A percentile compares a stretch with the other conserved stretches of the same genome.
These are phyloP conservation scores for Alternaria angustiovoidea DNA, from an alignment of 2,329 filamentous ascomycete genomes.

Conservation along the genomic window DNA sequence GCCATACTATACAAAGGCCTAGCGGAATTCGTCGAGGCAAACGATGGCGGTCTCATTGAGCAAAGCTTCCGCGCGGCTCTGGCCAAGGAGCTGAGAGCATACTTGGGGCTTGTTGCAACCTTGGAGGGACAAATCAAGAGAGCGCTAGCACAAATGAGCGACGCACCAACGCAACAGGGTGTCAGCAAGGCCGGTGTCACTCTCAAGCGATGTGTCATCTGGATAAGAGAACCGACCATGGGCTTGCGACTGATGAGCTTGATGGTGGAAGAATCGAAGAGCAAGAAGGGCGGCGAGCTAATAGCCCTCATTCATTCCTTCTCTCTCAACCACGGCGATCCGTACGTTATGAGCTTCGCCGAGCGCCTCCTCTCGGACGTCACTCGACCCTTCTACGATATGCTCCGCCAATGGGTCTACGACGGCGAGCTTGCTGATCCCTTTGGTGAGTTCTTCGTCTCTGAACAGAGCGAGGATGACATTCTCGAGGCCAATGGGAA, in stretches of 20 bases:
- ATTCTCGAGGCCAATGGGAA: constrained; percentile 52
- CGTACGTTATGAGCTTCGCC: constrained; percentile 91
- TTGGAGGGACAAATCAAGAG: constrained; percentile 90
- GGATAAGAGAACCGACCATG: constrained; percentile 97
- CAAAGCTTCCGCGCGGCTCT: constrained; percentile 93
- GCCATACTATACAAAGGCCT: constrained; percentile 88
- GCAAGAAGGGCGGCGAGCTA: constrained; percentile 84
- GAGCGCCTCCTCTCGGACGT: constrained; percentile 87
- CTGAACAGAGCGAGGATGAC: constrained; percentile 72
- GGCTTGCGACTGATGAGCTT: constrained; percentile 90
- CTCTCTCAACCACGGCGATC: constrained; percentile 92
- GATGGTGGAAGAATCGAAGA: constrained; percentile 89
- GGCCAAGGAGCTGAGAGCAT: constrained; percentile 82
- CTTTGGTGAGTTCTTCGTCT: constrained; percentile 93
- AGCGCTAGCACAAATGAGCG: constrained; percentile 77
- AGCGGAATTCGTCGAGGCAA: constrained; percentile 80
- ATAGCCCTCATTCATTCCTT: constrained; percentile 94
- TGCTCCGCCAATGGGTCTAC: constrained; percentile 96
- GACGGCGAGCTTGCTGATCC: constrained; percentile 98
- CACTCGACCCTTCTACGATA: constrained; percentile 94
- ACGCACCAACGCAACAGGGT: constrained; percentile 70
- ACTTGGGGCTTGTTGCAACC: constrained; percentile 88
- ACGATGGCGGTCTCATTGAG: constrained; percentile 82
- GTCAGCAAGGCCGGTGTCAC: constrained; percentile 90
- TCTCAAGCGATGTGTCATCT: constrained; percentile 92